Evolutionary conservation across 2,329 filamentous ascomycete species (phyloP), one percentile per base, ranked within the genome.

Genomic region (Diaporthe citrichinensis): DNA sequence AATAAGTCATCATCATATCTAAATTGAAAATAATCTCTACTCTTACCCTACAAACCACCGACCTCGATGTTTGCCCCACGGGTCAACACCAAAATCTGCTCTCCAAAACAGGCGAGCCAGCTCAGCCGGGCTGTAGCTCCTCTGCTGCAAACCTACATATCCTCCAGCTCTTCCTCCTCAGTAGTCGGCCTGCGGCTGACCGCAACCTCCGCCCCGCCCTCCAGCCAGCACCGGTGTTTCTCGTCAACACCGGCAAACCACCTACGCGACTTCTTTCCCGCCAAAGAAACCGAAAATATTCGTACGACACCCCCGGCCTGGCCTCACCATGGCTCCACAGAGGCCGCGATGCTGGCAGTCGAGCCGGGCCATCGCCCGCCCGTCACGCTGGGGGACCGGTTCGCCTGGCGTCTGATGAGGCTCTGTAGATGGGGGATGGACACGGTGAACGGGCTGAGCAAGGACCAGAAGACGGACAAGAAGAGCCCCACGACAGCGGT

Each of bases 361-460:
- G 87, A 88, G 61, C 91, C 96, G 4, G 95, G 93, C 31, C 96
- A 98, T 82, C 93, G 96, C 34, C 84, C 92, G 78, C 91, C 94
- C 2, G 89, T 91, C 80, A 93, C 91, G 17, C 88, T 91, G 81
- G 94, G 95, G 6, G 97, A 99, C 83, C 92, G 91, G 86, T 85
- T 93, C 4, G 97, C 97, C 3, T 92, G 97, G 81, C 89, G 90
- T 75, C 91, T 95, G 78, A 93, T 98, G 67, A 91, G 94, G 9
- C 78, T 95, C 31, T 89, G 95, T 53, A 90, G 96, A 68, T 96
- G 91, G 88, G 92, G 92, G 14, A 95, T 97, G 85, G 96, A 98
- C 82, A 85, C 93, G 49, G 94, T 90, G 23, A 98, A 96, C 0
- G 95, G 95, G 17, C 87, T 92, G 84, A 84, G 83, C 51, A 94